Percentiles rank a stretch among this genome's conserved stretches.
Evolutionary conservation across 2,329 filamentous ascomycete species (phyloP).

Genomic region (Calonectria crousiana): DNA sequence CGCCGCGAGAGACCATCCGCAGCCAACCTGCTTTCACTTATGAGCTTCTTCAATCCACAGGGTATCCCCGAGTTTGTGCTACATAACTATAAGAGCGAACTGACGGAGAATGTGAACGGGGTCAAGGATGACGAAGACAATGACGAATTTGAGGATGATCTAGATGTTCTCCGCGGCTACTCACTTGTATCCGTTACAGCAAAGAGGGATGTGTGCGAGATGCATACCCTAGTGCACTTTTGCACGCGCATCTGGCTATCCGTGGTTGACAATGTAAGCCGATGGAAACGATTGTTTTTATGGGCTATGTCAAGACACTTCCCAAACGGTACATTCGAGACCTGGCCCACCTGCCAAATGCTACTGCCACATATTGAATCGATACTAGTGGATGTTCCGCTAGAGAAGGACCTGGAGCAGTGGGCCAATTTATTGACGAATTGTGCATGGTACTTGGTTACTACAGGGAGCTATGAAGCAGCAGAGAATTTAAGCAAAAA

Average conservation of each 20-base stretch:
- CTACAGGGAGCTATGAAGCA: not conserved
- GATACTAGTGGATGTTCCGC: not conserved
- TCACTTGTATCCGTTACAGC: slow-evolving; percentile 28
- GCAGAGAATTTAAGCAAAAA: too few species aligned
- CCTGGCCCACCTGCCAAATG: not conserved
- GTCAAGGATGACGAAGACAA: not conserved
- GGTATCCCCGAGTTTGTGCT: slow-evolving; percentile 50
- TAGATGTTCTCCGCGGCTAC: slow-evolving; percentile 33
- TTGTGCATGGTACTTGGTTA: not conserved
- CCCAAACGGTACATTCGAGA: not conserved
- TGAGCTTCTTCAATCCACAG: slow-evolving; percentile 52
- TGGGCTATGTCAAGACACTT: not conserved
- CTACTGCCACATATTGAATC: slow-evolving; percentile 20
- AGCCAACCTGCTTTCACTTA: not conserved
- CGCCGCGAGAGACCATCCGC: not conserved
- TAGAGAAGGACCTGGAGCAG: not conserved
- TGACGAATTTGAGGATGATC: slow-evolving; percentile 23
- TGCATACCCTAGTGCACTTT: slow-evolving; percentile 39
- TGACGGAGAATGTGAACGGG: not conserved
- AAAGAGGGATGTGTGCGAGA: slow-evolving; percentile 23
- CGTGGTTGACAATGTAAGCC: not conserved
- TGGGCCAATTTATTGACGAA: not conserved
- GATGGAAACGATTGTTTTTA: slow-evolving; percentile 24
- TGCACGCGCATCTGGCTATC: slow-evolving; percentile 37
- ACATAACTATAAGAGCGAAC: not conserved